Base-by-base conservation (phyloP, 495 filamentous ascomycete genomes). In the Lophium mytilinum region DNA sequence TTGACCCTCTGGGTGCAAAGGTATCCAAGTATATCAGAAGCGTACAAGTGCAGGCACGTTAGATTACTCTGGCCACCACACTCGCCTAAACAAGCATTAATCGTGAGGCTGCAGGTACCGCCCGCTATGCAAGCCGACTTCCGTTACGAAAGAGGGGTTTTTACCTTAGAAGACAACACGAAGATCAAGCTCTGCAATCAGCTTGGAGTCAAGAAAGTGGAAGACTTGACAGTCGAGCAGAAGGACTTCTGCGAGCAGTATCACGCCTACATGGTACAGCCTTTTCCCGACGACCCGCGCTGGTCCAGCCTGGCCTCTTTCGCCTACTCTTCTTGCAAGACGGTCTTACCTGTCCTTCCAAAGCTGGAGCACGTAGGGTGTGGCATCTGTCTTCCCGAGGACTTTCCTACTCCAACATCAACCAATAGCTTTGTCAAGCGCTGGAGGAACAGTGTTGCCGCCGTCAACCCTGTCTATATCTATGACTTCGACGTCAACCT, bases 41-140 rank as follows among this genome's bases (percentile, higher is more conserved):
- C 19, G 49, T 62, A 14, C 24, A 50, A 14, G 59, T 57, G n/a
- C 17, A 55, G 34, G 57, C 52, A 43, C 18, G 51, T 57, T 17
- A 11, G 15, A 2, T 7, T n/a, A 3, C 19, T 11, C 50, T 15
- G 24, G n/a, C 19, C 15, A 19, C 9, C 39, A 34, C 6, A 6
- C 24, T 9, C 14, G n/a, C n/a, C 14, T 0, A 15, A 6, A 9
- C 15, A 33, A 30, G 30, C 15, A 48, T 10, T 30, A 17, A 35
- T 42, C 4, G 33, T 36, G 21, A 14, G 21, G 24, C 24, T 48
- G 17, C 33, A 61, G 59, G 50, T 62, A 3, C 59, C 59, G 15
- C 54, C 58, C 1, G 58, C 53, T 3, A 62, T 62, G 12, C 15
- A 53, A 24, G 57, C 47, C 53, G 58, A 62, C 12, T 15, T 61